Evolutionary conservation across 192 early-diverging fungal species (phyloP).

Genomic region (Chytriomyces hyalinus): DNA sequence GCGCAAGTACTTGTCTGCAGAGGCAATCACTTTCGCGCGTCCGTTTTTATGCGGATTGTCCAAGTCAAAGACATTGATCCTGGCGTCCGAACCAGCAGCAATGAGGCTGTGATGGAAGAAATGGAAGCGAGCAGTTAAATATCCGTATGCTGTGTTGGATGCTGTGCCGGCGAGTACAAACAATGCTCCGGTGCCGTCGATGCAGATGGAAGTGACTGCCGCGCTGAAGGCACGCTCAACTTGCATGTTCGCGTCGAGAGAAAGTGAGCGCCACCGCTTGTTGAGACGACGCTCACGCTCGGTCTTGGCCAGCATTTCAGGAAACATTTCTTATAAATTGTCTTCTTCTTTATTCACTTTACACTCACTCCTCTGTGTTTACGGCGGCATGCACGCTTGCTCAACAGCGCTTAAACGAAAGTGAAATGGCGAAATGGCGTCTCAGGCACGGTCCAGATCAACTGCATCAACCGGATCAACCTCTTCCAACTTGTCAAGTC

Average conservation of each 20-base stretch:
- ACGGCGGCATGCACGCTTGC: too few species aligned
- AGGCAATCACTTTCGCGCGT: slow-evolving; percentile 6
- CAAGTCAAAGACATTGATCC: slow-evolving; percentile 67
- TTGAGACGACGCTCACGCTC: too few species aligned
- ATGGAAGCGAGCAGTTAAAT: neutral
- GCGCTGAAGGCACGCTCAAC: neutral
- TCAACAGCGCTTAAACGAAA: too few species aligned
- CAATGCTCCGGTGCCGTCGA: neutral
- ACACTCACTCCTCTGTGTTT: too few species aligned
- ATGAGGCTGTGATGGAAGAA: slow-evolving; percentile 56
- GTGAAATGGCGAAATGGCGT: too few species aligned
- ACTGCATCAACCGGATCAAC: too few species aligned
- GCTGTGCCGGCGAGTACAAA: neutral
- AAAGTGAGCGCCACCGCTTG: neutral
- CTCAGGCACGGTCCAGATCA: too few species aligned
- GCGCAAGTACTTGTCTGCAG: slow-evolving; percentile 37
- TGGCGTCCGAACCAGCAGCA: slow-evolving; percentile 65
- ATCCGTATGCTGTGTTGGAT: neutral
- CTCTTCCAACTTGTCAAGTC: too few species aligned
- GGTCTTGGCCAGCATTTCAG: too few species aligned
- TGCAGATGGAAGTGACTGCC: neutral
- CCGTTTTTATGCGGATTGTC: slow-evolving; percentile 41
- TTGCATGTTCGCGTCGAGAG: neutral
- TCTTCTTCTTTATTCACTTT: too few species aligned
- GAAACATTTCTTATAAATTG: too few species aligned